A percentile compares a stretch with the other conserved stretches of the same genome.
Evolutionary conservation across 2,329 filamentous ascomycete species (phyloP).

Genomic region (Huntiella moniliformis): DNA sequence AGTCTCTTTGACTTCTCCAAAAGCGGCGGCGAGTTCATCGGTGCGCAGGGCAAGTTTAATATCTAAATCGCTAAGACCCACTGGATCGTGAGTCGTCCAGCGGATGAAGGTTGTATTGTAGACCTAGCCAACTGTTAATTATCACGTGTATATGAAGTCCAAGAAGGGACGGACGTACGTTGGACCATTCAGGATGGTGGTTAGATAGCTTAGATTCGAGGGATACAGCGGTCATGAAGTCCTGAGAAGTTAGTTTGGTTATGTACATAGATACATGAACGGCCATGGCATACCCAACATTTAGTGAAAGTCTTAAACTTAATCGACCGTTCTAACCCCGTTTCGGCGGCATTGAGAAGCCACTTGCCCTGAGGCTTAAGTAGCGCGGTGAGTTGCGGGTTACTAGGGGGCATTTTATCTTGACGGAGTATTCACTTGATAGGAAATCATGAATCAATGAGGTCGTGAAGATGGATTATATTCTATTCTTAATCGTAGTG

Average conservation of each 20-base stretch:
- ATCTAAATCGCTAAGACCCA: constrained; percentile 46
- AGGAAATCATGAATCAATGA: no score
- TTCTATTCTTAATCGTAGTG: no score
- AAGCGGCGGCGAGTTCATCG: constrained; percentile 36
- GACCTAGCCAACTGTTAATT: constrained; percentile 25
- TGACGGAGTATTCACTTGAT: no score
- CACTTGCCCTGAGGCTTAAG: constrained; percentile 20
- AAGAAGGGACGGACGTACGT: constrained; percentile 27
- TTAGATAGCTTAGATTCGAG: constrained; percentile 47
- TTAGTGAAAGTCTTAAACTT: constrained; percentile 47
- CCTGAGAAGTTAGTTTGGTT: constrained; percentile 15
- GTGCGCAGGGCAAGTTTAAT: constrained; percentile 42
- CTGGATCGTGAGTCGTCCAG: constrained; percentile 54
- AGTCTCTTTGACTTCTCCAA: constrained; percentile 26
- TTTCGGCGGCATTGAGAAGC: constrained; percentile 30
- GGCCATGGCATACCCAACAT: constrained; percentile 46
- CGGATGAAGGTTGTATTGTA: constrained; percentile 53
- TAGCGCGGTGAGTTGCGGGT: no score
- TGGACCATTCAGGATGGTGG: constrained; percentile 63
- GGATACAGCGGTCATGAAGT: constrained; percentile 57
- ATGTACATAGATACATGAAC: no score
- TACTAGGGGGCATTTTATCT: no score
- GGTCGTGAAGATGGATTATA: no score
- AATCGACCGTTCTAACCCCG: constrained; percentile 40
- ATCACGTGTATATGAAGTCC: neutral